Evolutionary conservation across 208 protist genomes (phyloP), one percentile per base, ranked within the genome.

Genomic region (Wallacemonas rigidus): DNA sequence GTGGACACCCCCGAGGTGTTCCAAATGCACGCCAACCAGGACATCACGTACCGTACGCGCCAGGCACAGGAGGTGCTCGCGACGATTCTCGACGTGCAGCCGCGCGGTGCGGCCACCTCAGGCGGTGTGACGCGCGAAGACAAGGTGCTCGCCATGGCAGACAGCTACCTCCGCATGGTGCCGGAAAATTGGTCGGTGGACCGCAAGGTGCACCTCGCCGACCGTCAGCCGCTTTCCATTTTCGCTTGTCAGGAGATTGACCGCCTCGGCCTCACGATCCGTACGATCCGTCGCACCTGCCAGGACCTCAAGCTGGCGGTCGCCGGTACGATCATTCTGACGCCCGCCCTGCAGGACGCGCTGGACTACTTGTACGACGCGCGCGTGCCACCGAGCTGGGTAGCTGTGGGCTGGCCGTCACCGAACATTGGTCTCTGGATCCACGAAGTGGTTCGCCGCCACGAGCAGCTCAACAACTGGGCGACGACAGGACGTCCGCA

Each of bases 341-440:
- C 94, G 39, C 91, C 98, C 9, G 81, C 89, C 14, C 88, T 99
- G 64, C 90, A 98, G 72, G 94, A 98, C 79, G 84, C 95, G 43
- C 75, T 99, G 47, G 93, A 99, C 83, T 92, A 93, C 57, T 76
- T 99, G 14, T 99, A 98, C 87, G 97, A 99, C 80, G 98, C 96
- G 40, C 88, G 95, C 57, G 98, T 99, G 55, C 98, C 98, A 45
- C 88, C 90, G 47, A 79, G 80, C 58, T 99, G 98, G 98, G 78
- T 95, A 43, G 88, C 91, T n/a, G 87, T 98, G 7, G 98, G 97
- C 38, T 99, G 98, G 97, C 87, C 87, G n/a, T 95, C 96, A 47
- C 86, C 95, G 26, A 98, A 94, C 72, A 98, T 99, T 58, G 95
- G 97, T 7, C 89, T 98, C 38, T 99, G 99, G 99, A 98, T 99